phyloP scores from a whole-genome alignment of 169 alveolate genomes.

The Plasmodium gaboni region DNA sequence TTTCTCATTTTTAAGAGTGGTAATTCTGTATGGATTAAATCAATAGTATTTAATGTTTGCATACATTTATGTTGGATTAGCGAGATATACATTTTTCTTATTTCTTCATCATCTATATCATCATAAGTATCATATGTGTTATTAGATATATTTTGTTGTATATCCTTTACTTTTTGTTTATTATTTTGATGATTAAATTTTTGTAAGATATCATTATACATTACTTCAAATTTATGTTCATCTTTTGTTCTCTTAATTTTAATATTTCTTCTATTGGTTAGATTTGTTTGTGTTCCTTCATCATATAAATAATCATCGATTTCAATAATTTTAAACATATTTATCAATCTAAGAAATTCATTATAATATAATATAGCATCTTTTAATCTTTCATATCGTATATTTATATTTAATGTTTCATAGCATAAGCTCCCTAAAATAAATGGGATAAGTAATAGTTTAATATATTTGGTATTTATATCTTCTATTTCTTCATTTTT shows the following conservation, averaged over 20 bases:
- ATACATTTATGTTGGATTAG: slow-evolving; percentile 22
- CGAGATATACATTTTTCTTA: slow-evolving; percentile 39
- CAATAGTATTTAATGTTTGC: slow-evolving; percentile 43
- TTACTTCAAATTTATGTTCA: slow-evolving; percentile 32
- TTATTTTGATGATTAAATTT: not conserved
- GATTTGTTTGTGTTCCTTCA: not conserved
- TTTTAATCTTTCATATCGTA: slow-evolving; percentile 34
- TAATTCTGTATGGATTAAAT: slow-evolving; percentile 40
- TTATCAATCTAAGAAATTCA: slow-evolving; percentile 19
- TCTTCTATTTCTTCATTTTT: slow-evolving; percentile 58
- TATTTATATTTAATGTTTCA: slow-evolving; percentile 36
- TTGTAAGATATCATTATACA: slow-evolving; percentile 20
- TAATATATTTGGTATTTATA: slow-evolving; percentile 29
- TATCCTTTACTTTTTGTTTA: not conserved
- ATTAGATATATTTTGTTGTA: not conserved
- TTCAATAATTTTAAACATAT: slow-evolving; percentile 9
- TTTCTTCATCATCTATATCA: slow-evolving; percentile 9
- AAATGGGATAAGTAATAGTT: slow-evolving; percentile 26
- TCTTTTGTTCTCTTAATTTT: slow-evolving; percentile 55
- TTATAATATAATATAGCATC: slow-evolving; percentile 29
- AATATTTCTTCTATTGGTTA: slow-evolving; percentile 37
- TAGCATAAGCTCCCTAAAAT: slow-evolving; percentile 27
- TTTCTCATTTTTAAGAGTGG: slow-evolving; percentile 33
- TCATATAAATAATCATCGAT: slow-evolving; percentile 46
- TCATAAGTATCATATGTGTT: not conserved